Evolutionary conservation across 768 basidiomycete species (phyloP), one percentile per base, ranked within the genome.

Genomic region (Infundibulicybe gibba): DNA sequence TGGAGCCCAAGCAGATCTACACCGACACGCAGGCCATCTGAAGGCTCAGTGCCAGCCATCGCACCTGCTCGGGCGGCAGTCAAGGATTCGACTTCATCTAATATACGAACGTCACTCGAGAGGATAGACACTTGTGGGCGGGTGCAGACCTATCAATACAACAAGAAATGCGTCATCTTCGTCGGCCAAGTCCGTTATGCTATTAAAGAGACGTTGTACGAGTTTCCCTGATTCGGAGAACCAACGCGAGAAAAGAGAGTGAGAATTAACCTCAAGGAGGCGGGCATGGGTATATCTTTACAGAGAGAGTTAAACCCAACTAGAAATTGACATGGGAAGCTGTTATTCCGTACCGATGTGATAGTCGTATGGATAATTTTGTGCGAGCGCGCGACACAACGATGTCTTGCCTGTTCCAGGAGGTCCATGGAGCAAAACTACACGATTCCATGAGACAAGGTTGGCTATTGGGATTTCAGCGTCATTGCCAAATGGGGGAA

Each of bases 141-240:
- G 32, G 16, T 31, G n/a, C 60, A 44, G 45, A 87, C 94, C 95
- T 47, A 99, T 99, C 37, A 99, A 75, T 14, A 99, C 91, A 3
- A 97, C 84, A 2, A 99, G 85, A 57, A 99, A 97, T 13, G 81
- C 81, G 47, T 85, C 83, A 52, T 94, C 90, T 56, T 97, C 94
- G 42, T 97, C 94, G 0, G 90, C 86, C 66, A 98, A 76, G 53
- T 97, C 94, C 33, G 79, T 89, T 47, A 99, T 92, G 49, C 79
- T 88, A 33, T 76, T 80, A 61, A 98, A 99, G 14, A 99, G 72
- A 40, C 88, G 81, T 59, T 98, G 95, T 1, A 99, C 97, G 21
- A 99, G 81, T 64, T 99, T 99, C 13, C 97, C 97, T 0, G 94
- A 97, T 62, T 99, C 97, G 0, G 94, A 97, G 68, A 98, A 99